These are phyloP conservation scores for Psilocybe tampanensis DNA, from an alignment of 768 basidiomycete genomes.

Conservation along the genomic window DNA sequence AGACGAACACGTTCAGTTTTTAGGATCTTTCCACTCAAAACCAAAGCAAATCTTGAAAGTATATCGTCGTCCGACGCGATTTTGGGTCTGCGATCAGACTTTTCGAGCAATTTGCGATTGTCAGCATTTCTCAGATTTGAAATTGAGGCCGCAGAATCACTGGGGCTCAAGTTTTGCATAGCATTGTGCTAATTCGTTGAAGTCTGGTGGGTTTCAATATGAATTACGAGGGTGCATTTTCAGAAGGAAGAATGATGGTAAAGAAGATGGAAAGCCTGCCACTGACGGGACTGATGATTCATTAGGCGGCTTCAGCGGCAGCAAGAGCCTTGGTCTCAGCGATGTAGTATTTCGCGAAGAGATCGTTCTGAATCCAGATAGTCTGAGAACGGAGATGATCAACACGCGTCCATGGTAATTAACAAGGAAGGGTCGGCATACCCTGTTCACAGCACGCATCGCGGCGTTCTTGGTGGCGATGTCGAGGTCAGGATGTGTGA, in stretches of 20 bases:
- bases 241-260: no score
- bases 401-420: not conserved
- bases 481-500: constrained; percentile 39
- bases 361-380: constrained; percentile 54
- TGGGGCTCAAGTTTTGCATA: constrained; percentile 57
- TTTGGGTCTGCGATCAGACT: constrained; percentile 21
- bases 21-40: not conserved
- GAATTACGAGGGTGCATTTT: constrained; percentile 47
- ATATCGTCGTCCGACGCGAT: constrained; percentile 48
- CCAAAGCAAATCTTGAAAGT: constrained; percentile 59
- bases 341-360: constrained; percentile 46
- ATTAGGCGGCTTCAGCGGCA: no score
- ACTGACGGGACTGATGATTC: no score
- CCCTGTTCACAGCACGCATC: constrained; percentile 46
- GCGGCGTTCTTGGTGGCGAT: constrained; percentile 41
- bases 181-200: constrained; percentile 51
- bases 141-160: constrained; percentile 37
- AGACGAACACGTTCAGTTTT: constrained; percentile 9
- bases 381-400: constrained; percentile 26
- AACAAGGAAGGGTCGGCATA: constrained; percentile 13
- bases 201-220: constrained; percentile 50
- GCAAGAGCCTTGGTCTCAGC: constrained; percentile 21
- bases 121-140: not conserved
- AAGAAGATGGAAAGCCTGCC: no score
- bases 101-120: no score